Evolutionary conservation across 805 yeast genomes (phyloP), one percentile per base, ranked within the genome.

Genomic region (Metschnikowia reukaufii): DNA sequence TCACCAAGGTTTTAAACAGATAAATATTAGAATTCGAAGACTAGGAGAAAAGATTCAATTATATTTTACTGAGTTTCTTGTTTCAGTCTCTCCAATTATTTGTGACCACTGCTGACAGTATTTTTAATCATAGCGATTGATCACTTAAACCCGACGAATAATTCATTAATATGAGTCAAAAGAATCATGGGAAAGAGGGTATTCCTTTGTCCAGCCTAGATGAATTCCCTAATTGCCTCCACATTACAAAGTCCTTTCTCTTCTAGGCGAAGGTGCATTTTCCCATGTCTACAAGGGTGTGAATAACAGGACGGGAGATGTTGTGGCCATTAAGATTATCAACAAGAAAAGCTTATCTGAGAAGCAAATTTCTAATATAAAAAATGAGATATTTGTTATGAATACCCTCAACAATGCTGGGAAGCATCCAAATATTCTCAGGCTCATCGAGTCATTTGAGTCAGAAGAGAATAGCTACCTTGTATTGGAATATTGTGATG

Each of bases 211-310:
- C 47, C 34, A 42, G 34, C 40, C 30, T 48, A 16, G 53, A 48
- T 13, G 45, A 61, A 43, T 72, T 67, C 36, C 74, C 76, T 3
- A 62, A 62, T 41, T 73, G 45, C 68, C 72, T 15, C n/a, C 37
- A 6, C 61, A 69, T 48, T 80, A 79, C 59, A 61, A 69, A 38
- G 64, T 80, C 23, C 47, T 69, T 44, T 77, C 74, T 19, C 73
- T 74, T 40, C 76, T 87, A 51, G 95, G 95, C 7, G 94, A 87
- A 63, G 95, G 95, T 20, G 91, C 95, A 0, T 87, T 87, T 55
- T 84, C 91, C 3, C 76, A 80, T 25, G 95, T 87, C 15, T 84
- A 81, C 65, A 78, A 79, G 44, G 91, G 88, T 4, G 51, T 57
- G 27, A 72, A 79, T 56, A 39, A 61, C 4, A 52, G 56, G 1